Percentiles rank a stretch among this genome's conserved stretches.
Evolutionary conservation across 441 rosid genomes (phyloP).

Genomic region (Francoa sonchifolia): DNA sequence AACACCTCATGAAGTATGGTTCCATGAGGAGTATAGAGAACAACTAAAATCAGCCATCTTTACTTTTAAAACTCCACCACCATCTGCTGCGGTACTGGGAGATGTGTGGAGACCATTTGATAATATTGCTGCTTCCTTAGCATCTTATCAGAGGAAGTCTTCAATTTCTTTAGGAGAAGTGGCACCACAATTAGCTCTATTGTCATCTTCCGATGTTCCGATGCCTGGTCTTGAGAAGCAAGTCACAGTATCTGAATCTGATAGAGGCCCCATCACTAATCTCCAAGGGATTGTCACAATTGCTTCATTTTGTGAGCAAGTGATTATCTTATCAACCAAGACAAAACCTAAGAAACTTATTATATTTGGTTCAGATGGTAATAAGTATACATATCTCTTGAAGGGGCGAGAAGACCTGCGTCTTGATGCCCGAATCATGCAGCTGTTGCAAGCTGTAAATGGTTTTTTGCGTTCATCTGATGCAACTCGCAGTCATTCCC

Average conservation of each 20-base stretch:
- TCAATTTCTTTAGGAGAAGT: constrained; percentile 78
- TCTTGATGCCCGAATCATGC: constrained; percentile 99
- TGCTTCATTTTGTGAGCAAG: constrained; percentile 68
- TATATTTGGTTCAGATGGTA: constrained; percentile 91
- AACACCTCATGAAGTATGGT: constrained; percentile 95
- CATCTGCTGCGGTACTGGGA: constrained; percentile 61
- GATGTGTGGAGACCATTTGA: constrained; percentile 94
- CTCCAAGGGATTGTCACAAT: constrained; percentile 71
- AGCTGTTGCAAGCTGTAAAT: constrained; percentile 86
- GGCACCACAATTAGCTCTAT: constrained; percentile 79
- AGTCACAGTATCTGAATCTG: constrained; percentile 43
- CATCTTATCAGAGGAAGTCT: constrained; percentile 80
- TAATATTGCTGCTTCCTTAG: constrained; percentile 79
- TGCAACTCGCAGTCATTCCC: constrained; percentile 39
- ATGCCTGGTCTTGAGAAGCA: constrained; percentile 98
- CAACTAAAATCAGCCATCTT: constrained; percentile 61
- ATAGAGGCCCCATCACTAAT: constrained; percentile 29
- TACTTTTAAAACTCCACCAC: constrained; percentile 78
- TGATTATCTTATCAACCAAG: constrained; percentile 78
- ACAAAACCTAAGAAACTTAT: constrained; percentile 92
- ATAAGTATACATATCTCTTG: constrained; percentile 70
- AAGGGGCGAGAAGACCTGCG: constrained; percentile 99
- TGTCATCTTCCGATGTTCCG: constrained; percentile 92
- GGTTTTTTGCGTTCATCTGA: constrained; percentile 57
- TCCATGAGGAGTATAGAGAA: constrained; percentile 65